phyloP scores from a whole-genome alignment of 2,329 filamentous ascomycete species.

The Colletotrichum siamense region DNA sequence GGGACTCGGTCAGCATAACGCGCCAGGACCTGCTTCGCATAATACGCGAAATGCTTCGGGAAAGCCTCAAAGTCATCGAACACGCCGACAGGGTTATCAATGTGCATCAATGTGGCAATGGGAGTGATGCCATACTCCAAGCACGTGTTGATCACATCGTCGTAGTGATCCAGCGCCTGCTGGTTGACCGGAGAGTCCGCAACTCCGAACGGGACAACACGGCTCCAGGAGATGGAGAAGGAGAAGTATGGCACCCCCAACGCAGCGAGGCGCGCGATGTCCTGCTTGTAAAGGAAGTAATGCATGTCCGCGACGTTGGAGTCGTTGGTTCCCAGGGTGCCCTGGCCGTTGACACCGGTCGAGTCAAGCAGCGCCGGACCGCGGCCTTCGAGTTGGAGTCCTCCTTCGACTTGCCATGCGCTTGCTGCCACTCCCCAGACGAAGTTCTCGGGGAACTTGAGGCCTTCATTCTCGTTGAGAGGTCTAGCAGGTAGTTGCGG shows the following conservation, averaged over 20 bases:
- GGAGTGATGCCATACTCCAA: slow-evolving; percentile 55
- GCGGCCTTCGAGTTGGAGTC: slow-evolving; percentile 47
- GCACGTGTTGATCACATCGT: slow-evolving; percentile 56
- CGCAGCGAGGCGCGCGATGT: slow-evolving; percentile 56
- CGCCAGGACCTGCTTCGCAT: slow-evolving; percentile 56
- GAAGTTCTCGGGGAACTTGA: slow-evolving; percentile 56
- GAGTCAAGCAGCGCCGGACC: slow-evolving; percentile 49
- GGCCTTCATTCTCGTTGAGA: slow-evolving; percentile 53
- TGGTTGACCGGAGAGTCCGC: slow-evolving; percentile 57
- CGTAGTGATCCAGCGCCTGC: slow-evolving; percentile 56
- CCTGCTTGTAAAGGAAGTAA: slow-evolving; percentile 62
- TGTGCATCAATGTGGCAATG: slow-evolving; percentile 53
- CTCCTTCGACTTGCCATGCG: slow-evolving; percentile 52
- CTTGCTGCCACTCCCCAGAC: slow-evolving; percentile 53
- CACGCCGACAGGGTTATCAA: slow-evolving; percentile 41
- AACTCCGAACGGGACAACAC: slow-evolving; percentile 57
- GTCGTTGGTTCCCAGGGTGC: slow-evolving; percentile 26
- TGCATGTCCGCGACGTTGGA: slow-evolving; percentile 50
- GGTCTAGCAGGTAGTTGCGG: slow-evolving; percentile 52
- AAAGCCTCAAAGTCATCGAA: slow-evolving; percentile 33
- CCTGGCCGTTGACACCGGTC: slow-evolving; percentile 28
- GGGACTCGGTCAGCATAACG: slow-evolving; percentile 57
- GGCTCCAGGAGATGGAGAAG: slow-evolving; percentile 57
- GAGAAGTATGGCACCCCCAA: slow-evolving; percentile 58
- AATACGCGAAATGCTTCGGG: slow-evolving; percentile 56